Conservation (phyloP, 371 early-diverging fungal species). For the Parasitella parasitica region DNA sequence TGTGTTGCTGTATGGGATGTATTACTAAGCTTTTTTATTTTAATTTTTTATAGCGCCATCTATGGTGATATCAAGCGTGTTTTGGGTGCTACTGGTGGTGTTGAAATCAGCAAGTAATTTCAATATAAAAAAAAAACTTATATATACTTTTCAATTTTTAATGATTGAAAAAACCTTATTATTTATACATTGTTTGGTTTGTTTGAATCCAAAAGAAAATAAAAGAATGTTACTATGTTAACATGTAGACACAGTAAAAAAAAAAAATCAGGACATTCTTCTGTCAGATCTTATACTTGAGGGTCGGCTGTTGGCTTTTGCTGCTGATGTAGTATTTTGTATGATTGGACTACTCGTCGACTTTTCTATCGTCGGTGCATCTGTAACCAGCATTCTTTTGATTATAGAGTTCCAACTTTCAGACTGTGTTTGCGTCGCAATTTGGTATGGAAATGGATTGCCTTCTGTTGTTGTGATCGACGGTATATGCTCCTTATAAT, state of each 20-base stretch:
- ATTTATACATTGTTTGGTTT: constrained; percentile 7
- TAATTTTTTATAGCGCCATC: constrained; percentile 41
- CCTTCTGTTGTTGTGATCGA: constrained; percentile 78
- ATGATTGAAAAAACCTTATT: constrained; percentile 6
- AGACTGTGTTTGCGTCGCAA: constrained; percentile 38
- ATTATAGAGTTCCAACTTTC: constrained; percentile 50
- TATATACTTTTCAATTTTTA: constrained; percentile 3
- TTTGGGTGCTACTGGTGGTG: constrained; percentile 67
- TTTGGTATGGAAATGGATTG: constrained; percentile 88
- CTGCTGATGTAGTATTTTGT: background rate
- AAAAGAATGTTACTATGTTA: constrained; percentile 3
- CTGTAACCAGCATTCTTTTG: constrained; percentile 42
- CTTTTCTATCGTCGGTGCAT: constrained; percentile 26
- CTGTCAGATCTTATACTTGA: constrained; percentile 3
- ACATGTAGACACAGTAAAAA: background rate
- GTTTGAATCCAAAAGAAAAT: background rate
- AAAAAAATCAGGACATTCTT: background rate
- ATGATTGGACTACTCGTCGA: background rate
- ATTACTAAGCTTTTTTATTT: background rate
- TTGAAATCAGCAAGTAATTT: constrained; percentile 51
- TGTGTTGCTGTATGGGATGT: background rate
- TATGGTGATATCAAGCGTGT: constrained; percentile 71
- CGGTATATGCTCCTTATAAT: constrained; percentile 87
- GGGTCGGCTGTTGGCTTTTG: constrained; percentile 1
- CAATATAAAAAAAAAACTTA: background rate